Evolutionary conservation across 2,329 filamentous ascomycete genomes (phyloP), one percentile per base, ranked within the genome.

Genomic region (Chalaropsis ovoidea): DNA sequence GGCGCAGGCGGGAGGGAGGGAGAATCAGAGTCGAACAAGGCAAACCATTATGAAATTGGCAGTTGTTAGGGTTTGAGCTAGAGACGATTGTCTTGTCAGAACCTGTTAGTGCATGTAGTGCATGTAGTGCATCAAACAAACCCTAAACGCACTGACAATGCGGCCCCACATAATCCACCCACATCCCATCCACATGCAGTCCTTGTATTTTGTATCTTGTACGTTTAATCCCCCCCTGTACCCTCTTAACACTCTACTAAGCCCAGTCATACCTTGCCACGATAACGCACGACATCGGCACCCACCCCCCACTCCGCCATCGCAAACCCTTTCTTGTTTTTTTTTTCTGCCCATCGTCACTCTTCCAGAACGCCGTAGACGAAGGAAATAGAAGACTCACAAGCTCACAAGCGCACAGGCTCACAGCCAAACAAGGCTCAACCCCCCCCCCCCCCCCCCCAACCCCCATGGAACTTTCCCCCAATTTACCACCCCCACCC

Each of bases 101-200:
- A 58, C 17, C n/a, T n/a, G n/a, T n/a, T n/a, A n/a, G n/a, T n/a
- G n/a, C n/a, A n/a, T n/a, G n/a, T n/a, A n/a, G n/a, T 39, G 24
- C 24, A n/a, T n/a, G n/a, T 15, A 8, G 27, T 17, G 15, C 54
- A 31, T 58, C 24, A 35, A 39, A 19, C 54, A n/a, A 58, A 58
- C 54, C 54, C 54, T 58, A n/a, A 58, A 47, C 43, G 43, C 43
- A 47, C 43, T 47, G 43, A 47, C 43, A 47, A 19, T 47, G 43
- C 43, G 15, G 43, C 15, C 43, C 43, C 43, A 19, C 43, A 17
- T 31, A 3, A 47, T 47, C 43, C 43, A n/a, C 15, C 4, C n/a
- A 5, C 15, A 5, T 31, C 6, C 31, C 31, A 31, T 6, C 2
- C 31, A 39, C 8, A 5, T 6, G 3, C 35, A 39, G 35, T 10